Evolutionary conservation across 139 green algal genomes (phyloP).

Genomic region (Auxenochlorella pyrenoidosa): DNA sequence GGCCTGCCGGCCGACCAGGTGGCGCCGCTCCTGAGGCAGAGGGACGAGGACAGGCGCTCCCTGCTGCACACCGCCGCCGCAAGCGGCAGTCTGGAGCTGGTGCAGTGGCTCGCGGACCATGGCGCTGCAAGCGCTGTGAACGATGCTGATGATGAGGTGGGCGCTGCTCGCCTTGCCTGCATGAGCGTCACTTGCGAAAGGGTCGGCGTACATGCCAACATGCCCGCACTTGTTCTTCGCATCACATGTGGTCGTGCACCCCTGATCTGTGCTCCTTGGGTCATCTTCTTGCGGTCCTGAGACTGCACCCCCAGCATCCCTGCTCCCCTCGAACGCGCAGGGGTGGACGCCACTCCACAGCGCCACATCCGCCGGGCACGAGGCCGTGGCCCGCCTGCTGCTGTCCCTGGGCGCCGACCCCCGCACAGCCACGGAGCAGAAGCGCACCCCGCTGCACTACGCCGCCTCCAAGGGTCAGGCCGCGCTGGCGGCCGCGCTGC

Average conservation of each 20-base stretch:
- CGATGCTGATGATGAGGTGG: constrained; percentile 74
- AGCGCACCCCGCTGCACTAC: constrained; percentile 75
- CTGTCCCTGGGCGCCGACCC: constrained; percentile 59
- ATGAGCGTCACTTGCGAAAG: too few relatives aligned
- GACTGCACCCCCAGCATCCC: too few relatives aligned
- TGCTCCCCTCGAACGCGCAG: constrained; percentile 27
- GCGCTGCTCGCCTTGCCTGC: background rate
- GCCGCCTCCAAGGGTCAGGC: constrained; percentile 53
- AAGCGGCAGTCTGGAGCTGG: constrained; percentile 51
- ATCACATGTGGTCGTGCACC: too few relatives aligned
- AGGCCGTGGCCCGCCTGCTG: constrained; percentile 58
- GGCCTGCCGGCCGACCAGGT: constrained; percentile 47
- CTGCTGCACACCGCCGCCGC: constrained; percentile 69
- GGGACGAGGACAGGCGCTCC: constrained; percentile 74
- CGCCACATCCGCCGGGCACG: constrained; percentile 65
- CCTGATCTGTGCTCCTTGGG: too few relatives aligned
- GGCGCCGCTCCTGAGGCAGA: constrained; percentile 36
- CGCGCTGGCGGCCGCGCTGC: constrained; percentile 48
- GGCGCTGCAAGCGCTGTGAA: constrained; percentile 49
- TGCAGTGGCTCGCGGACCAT: constrained; percentile 59
- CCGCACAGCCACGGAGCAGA: constrained; percentile 52
- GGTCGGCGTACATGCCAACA: too few relatives aligned
- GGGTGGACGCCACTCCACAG: constrained; percentile 77
- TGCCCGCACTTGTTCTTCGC: too few relatives aligned
- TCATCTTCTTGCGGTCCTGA: too few relatives aligned